Base-by-base conservation (phyloP, 1,284 basidiomycete genomes). In the Ustilago loliicola region DNA sequence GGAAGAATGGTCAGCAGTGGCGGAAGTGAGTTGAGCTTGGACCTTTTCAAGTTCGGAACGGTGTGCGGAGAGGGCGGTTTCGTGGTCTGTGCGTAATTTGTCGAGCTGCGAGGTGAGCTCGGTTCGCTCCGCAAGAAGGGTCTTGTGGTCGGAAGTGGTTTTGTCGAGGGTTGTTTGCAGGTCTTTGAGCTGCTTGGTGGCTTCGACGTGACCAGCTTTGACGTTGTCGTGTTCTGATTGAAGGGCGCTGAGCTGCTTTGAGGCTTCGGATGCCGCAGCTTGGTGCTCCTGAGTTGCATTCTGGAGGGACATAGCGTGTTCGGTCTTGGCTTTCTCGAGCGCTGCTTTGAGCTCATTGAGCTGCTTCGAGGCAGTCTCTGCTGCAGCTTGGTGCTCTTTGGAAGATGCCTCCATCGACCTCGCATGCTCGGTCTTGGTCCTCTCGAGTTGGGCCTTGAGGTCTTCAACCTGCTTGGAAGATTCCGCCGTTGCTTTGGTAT, bases 41-140 rank as follows among this genome's bases (percentile, higher is more conserved):
- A 52, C 58, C 9, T 53, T 48, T 11, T 67, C 61, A 3, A 67
- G 32, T 7, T 63, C 58, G 17, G 58, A 38, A n/a, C 53, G 58
- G 52, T 71, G 68, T 3, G 63, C 13, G 9, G 67, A n/a, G 8
- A 63, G 38, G 3, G 65, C 52, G 5, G 34, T 11, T 6, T 54
- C 61, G 53, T 71, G 68, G 29, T 52, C 61, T 21, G 53, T 57
- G 57, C 63, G 66, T 23, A 69, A 23, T 25, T 57, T 32, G 6
- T 66, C 58, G n/a, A 73, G 71, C 47, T 67, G 55, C 5, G 48
- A 30, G 23, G 3, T 42, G 27, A 65, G 60, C 36, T 61, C 50
- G 32, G 48, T 11, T 17, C 38, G 55, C 23, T 67, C 67, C 21
- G 67, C 53, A 8, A 38, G 40, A 19, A 54, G 48, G n/a, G 65